Conservation (phyloP, 2,329 filamentous ascomycete species). For the Aureobasidium leucospermi region DNA sequence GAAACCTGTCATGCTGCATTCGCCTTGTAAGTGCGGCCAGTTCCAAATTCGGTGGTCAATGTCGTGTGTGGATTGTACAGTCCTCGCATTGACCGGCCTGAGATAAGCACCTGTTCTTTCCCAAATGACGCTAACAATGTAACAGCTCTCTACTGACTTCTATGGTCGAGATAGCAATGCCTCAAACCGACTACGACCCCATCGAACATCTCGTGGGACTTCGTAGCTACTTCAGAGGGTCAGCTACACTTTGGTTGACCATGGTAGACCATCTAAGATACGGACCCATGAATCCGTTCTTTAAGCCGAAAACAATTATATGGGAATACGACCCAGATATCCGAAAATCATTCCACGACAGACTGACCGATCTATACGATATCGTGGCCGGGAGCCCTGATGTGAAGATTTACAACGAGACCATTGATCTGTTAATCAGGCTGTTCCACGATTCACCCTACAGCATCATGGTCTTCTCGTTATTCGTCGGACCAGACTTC, state of each 20-base stretch:
- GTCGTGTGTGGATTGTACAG: no score
- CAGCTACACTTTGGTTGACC: background rate
- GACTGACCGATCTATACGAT: background rate
- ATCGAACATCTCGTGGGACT: background rate
- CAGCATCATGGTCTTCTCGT: background rate
- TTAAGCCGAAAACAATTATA: background rate
- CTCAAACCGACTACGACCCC: background rate
- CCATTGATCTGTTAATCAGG: background rate
- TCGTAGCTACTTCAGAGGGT: constrained; percentile 3
- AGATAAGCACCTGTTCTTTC: no score
- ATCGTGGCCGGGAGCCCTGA: background rate
- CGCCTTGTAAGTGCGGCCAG: background rate
- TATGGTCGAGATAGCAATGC: background rate
- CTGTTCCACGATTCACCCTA: background rate
- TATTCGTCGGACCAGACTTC: constrained; percentile 7
- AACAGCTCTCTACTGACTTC: background rate
- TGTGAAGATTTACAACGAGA: background rate
- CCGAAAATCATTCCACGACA: background rate
- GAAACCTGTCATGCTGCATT: constrained; percentile 7
- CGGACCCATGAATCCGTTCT: background rate
- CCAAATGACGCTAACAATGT: background rate
- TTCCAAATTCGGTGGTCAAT: no score
- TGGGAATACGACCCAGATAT: constrained; percentile 3
- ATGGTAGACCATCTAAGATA: background rate
- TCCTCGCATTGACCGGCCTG: no score